Percentiles rank a stretch among this genome's conserved stretches.
Evolutionary conservation across 805 yeast genomes (phyloP).

Genomic region (Candida schatavii): DNA sequence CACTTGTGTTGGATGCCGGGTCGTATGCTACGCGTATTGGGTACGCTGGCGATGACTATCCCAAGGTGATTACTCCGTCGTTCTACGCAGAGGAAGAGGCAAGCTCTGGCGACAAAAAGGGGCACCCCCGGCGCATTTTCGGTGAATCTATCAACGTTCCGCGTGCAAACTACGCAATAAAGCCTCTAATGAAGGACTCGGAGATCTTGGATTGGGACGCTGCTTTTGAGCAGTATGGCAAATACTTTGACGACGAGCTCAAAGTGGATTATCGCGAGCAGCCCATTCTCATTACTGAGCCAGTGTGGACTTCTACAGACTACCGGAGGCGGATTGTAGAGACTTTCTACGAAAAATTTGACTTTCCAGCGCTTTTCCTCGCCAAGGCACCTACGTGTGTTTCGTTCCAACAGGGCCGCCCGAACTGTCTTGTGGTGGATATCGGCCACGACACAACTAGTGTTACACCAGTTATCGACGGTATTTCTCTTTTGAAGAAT

Average conservation of each 20-base stretch:
- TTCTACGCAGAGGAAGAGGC: slow-evolving; percentile 41
- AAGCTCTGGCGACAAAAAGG: slow-evolving; percentile 8
- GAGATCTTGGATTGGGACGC: slow-evolving; percentile 83
- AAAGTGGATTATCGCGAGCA: slow-evolving; percentile 58
- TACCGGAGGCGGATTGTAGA: slow-evolving; percentile 73
- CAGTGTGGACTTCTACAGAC: slow-evolving; percentile 72
- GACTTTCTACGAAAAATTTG: slow-evolving; percentile 61
- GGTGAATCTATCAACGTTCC: slow-evolving; percentile 51
- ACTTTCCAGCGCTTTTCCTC: slow-evolving; percentile 76
- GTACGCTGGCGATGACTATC: slow-evolving; percentile 89
- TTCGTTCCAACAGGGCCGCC: slow-evolving; percentile 85
- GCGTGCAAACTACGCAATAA: slow-evolving; percentile 47
- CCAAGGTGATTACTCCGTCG: slow-evolving; percentile 73
- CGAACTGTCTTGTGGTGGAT: slow-evolving; percentile 83
- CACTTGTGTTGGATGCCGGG: slow-evolving; percentile 90
- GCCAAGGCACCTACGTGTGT: slow-evolving; percentile 85
- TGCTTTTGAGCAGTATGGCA: slow-evolving; percentile 69
- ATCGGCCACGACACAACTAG: slow-evolving; percentile 76
- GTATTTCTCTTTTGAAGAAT: slow-evolving; percentile 68
- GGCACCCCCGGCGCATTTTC: slow-evolving; percentile 24
- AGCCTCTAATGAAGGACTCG: slow-evolving; percentile 59
- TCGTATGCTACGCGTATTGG: slow-evolving; percentile 81
- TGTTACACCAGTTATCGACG: slow-evolving; percentile 82
- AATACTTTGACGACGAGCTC: slow-evolving; percentile 52
- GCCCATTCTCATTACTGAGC: slow-evolving; percentile 82